Evolutionary conservation across 2,329 filamentous ascomycete genomes (phyloP), one percentile per base, ranked within the genome.

Genomic region (Oidium heveae): DNA sequence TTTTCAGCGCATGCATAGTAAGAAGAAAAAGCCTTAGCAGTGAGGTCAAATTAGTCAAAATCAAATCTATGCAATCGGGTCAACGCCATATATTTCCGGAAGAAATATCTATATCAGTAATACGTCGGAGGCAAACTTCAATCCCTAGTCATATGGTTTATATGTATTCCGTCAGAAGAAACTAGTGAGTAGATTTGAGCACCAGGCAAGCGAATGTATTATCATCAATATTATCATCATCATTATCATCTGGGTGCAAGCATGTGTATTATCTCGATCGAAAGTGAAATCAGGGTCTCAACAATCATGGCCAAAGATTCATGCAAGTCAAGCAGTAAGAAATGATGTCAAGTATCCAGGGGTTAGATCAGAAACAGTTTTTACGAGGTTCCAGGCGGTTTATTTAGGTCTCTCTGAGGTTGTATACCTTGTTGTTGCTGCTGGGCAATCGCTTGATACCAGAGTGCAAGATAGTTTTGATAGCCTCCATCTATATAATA

Each of bases 381-480:
- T 63, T 61, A 63, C 59, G 63, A 68, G 51, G 66, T 65, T 57
- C 68, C 68, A 32, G 68, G 67, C 55, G 68, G 68, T 57, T 68
- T 68, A 20, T 65, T 64, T 53, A 63, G 57, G 46, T 69, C 67
- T 54, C 64, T 63, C 57, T 64, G 59, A 52, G 63, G 58, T 33
- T 50, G 47, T 15, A 24, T 16, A 24, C 24, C 18, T 16, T 33
- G 22, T 16, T 50, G 47, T 22, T 46, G 68, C 60, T 74, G 70
- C 63, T 75, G 73, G 53, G 73, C 72, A 63, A 76, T 65, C 51
- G 82, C 83, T 63, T 84, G 80, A 69, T 86, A 88, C 84, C 84
- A 91, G 61, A 88, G 72, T 43, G 82, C 77, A 56, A 86, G 68
- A 65, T 89, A 91, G 61, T 82, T 82, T 61, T 87, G 76, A 67